These are phyloP conservation scores for Cupressus sempervirens DNA, from an alignment of 75 land plant genomes.

Conservation along the genomic window DNA sequence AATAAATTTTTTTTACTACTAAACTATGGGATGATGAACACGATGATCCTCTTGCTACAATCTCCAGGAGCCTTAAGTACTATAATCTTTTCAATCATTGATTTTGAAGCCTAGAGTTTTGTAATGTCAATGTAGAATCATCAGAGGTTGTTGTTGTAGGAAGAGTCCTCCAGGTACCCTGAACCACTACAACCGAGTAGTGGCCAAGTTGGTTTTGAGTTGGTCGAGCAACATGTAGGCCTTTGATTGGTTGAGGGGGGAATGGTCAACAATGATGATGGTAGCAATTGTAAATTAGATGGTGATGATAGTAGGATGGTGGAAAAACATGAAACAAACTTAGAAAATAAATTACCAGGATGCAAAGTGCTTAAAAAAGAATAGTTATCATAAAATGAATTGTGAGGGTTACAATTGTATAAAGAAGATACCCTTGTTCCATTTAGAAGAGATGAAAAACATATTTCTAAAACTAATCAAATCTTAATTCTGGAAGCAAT, in stretches of 20 bases:
- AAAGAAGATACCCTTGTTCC: too few relatives aligned
- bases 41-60: constrained; percentile 42
- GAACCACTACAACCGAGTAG: constrained; percentile 11
- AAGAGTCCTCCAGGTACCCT: constrained; percentile 32
- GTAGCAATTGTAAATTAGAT: background rate
- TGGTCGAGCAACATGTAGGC: background rate
- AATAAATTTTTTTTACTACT: constrained; percentile 47
- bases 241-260: background rate
- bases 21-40: constrained; percentile 42
- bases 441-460: too few relatives aligned
- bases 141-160: constrained; percentile 44
- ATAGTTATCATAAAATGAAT: too few relatives aligned
- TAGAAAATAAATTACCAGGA: too few relatives aligned
- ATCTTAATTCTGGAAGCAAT: too few relatives aligned
- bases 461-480: too few relatives aligned
- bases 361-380: too few relatives aligned
- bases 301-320: background rate
- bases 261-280: background rate
- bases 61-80: constrained; percentile 34
- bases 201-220: background rate
- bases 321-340: background rate
- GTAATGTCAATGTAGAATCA: constrained; percentile 62
- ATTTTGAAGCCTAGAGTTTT: too few relatives aligned
- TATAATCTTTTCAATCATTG: background rate
- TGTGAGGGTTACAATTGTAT: too few relatives aligned